phyloP scores from a whole-genome alignment of 768 basidiomycete genomes.

The Jaapia argillacea region DNA sequence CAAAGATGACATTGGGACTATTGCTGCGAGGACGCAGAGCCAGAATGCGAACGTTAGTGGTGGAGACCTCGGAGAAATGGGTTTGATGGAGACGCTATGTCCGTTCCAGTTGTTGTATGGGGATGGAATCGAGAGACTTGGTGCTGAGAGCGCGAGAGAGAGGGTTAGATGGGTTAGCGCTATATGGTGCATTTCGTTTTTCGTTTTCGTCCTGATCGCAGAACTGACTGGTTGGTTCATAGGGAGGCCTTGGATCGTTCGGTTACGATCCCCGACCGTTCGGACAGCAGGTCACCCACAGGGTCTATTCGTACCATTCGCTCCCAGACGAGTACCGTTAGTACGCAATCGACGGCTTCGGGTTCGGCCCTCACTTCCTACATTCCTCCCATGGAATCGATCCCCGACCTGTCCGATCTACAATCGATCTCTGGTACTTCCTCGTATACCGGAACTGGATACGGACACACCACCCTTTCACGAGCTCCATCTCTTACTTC shows the following conservation, averaged over 20 bases:
- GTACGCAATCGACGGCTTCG: slow-evolving; percentile 23
- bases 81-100: slow-evolving; percentile 62
- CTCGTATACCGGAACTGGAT: slow-evolving; percentile 17
- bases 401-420: slow-evolving; percentile 65
- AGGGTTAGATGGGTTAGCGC: slow-evolving; percentile 88
- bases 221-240: background rate
- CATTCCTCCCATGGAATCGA: slow-evolving; percentile 61
- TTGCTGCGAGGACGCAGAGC: slow-evolving; percentile 63
- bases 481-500: slow-evolving; percentile 40
- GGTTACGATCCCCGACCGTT: slow-evolving; percentile 36
- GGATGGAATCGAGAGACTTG: slow-evolving; percentile 83
- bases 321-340: slow-evolving; percentile 38
- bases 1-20: slow-evolving; percentile 77
- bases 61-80: slow-evolving; percentile 22
- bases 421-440: slow-evolving; percentile 35
- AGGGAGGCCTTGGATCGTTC: slow-evolving; percentile 77
- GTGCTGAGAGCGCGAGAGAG: slow-evolving; percentile 80
- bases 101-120: slow-evolving; percentile 88
- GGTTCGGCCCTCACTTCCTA: slow-evolving; percentile 69
- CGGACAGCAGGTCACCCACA: slow-evolving; percentile 37
- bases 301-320: slow-evolving; percentile 64
- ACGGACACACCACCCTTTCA: slow-evolving; percentile 20
- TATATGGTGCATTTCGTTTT: slow-evolving; percentile 52
- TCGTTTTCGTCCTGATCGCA: background rate
- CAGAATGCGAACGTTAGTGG: slow-evolving; percentile 29